Conservation (phyloP, 2,329 filamentous ascomycete species). For the Chrysoporthe austroafricana region DNA sequence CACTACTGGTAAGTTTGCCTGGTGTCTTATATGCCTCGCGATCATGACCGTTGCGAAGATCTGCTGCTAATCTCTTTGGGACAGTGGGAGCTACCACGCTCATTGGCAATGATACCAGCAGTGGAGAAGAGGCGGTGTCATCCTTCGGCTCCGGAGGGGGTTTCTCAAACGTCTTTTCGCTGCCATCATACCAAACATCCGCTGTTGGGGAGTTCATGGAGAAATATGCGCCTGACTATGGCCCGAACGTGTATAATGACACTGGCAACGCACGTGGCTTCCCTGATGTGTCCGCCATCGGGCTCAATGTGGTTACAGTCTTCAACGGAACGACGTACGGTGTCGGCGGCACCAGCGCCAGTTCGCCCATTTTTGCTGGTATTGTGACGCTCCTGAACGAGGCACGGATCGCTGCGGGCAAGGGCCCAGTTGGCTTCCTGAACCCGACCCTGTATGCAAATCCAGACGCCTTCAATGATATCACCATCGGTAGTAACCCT, state of each 20-base stretch:
- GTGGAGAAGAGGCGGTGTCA: slow-evolving; percentile 31
- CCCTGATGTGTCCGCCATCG: slow-evolving; percentile 60
- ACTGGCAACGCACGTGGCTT: slow-evolving; percentile 45
- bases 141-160: slow-evolving; percentile 46
- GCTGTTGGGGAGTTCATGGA: slow-evolving; percentile 44
- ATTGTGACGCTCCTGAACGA: slow-evolving; percentile 50
- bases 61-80: slow-evolving; percentile 8
- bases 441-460: slow-evolving; percentile 46
- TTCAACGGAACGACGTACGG: slow-evolving; percentile 32
- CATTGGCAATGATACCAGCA: slow-evolving; percentile 21
- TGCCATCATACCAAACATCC: slow-evolving; percentile 45
- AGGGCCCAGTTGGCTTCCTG: slow-evolving; percentile 47
- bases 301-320: slow-evolving; percentile 37
- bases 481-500: slow-evolving; percentile 32
- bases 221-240: slow-evolving; percentile 44
- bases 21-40: slow-evolving; percentile 24
- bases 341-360: slow-evolving; percentile 42
- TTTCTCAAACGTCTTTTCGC: slow-evolving; percentile 51
- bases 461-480: slow-evolving; percentile 35
- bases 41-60: neutral
- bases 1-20: slow-evolving; percentile 31
- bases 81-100: slow-evolving; percentile 23
- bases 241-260: slow-evolving; percentile 49
- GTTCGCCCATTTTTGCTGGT: slow-evolving; percentile 45
- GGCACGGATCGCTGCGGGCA: slow-evolving; percentile 41